Percentiles rank a stretch among this genome's conserved stretches.
phyloP scores from a whole-genome alignment of 257 asterid species.

The Solanum boliviense region DNA sequence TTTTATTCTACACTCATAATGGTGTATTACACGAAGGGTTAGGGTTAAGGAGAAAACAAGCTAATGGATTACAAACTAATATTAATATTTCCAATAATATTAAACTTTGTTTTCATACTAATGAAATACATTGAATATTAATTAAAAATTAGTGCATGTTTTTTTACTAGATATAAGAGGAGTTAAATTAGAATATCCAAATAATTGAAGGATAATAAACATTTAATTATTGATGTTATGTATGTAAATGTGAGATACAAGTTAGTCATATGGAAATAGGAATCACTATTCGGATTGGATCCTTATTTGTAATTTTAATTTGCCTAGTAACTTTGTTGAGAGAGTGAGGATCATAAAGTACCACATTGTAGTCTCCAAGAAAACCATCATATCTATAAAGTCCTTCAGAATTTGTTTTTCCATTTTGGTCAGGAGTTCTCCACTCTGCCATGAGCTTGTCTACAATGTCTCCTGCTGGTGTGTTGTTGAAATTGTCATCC shows the following conservation, averaged over 20 bases:
- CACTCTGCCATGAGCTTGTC: slow-evolving; percentile 37
- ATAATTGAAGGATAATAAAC: neutral
- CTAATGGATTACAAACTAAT: neutral
- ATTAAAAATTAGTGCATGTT: neutral
- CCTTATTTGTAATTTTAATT: neutral
- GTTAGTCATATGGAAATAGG: neutral
- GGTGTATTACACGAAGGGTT: neutral
- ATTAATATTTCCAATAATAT: neutral
- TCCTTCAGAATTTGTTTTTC: neutral
- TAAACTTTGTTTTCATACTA: neutral
- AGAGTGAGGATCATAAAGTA: neutral
- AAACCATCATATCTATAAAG: neutral
- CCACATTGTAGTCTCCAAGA: neutral
- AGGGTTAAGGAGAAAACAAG: neutral
- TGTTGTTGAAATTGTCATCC: slow-evolving; percentile 30
- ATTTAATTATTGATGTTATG: neutral
- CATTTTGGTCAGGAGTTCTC: slow-evolving; percentile 3
- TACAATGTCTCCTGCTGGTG: slow-evolving; percentile 20
- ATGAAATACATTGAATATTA: neutral
- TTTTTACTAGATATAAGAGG: neutral
- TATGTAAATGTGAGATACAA: neutral
- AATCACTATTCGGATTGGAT: neutral
- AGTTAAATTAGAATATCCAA: neutral
- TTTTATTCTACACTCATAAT: neutral
- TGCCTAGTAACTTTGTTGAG: neutral